Evolutionary conservation across 2,329 filamentous ascomycete species (phyloP).

Genomic region (Rhinocladiella similis): DNA sequence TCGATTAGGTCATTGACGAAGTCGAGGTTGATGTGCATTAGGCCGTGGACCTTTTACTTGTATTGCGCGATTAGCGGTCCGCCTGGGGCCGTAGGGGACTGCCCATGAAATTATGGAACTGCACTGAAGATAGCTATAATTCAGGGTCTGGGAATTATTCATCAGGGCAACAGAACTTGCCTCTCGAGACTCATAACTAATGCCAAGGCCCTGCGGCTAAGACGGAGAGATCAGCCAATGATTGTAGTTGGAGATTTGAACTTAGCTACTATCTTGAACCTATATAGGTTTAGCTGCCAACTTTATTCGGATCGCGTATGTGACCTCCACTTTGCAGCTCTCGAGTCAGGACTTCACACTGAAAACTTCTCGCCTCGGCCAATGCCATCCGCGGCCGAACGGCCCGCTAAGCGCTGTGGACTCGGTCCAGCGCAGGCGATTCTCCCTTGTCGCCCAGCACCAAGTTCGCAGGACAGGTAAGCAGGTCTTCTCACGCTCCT

Average conservation of each 20-base stretch:
- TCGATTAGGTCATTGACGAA: too few species aligned
- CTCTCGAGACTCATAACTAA: too few species aligned
- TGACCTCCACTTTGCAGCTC: background rate
- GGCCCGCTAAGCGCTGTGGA: background rate
- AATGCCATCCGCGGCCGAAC: conserved; percentile 1
- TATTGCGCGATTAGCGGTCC: conserved; percentile 5
- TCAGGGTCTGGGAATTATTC: too few species aligned
- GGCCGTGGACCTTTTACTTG: background rate
- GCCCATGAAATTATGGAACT: too few species aligned
- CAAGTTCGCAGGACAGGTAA: too few species aligned
- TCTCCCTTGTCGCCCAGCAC: background rate
- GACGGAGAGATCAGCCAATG: background rate
- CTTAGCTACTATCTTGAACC: background rate
- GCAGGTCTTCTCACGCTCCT: too few species aligned
- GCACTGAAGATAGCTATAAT: too few species aligned
- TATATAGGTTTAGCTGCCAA: background rate
- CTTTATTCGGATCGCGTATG: background rate
- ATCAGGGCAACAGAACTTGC: too few species aligned
- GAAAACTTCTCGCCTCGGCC: background rate
- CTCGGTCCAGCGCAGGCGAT: background rate
- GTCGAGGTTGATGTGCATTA: conserved; percentile 5
- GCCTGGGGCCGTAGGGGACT: background rate
- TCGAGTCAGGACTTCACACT: too few species aligned
- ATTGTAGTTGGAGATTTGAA: background rate
- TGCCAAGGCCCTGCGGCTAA: too few species aligned